Evolutionary conservation across 768 basidiomycete species (phyloP), one percentile per base, ranked within the genome.

Genomic region (Rhizopogon roseolus): DNA sequence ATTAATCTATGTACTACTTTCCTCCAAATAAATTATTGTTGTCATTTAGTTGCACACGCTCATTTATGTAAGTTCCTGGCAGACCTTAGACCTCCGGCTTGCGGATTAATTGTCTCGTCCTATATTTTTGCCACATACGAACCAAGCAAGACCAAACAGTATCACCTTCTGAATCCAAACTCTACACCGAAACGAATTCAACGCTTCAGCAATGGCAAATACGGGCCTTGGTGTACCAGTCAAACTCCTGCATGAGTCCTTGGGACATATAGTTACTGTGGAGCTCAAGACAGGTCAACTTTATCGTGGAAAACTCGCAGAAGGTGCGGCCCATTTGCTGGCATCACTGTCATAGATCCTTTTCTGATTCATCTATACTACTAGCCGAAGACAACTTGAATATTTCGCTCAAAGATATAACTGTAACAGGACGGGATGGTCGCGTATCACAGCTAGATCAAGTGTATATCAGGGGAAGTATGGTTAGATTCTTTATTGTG

Each of bases 381-480:
- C n/a, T 53, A 99, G 97, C 97, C 60, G 97, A 99, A 71, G 97
- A 99, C 67, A 97, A 97, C 62, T 78, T 98, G 41, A 98, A 98
- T 73, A 94, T 99, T 66, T 94, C 95, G 4, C 68, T 98, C 58
- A 92, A 84, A 70, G 93, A 98, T 59, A 97, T 98, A 64, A 98
- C 97, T 29, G 97, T 98, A 32, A 99, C 97, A 13, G 93, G 90
- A 51, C 85, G 97, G 50, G 97, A 99, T 78, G 97, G 97, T 25
- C 92, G 97, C 63, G 93, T 99, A 28, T 97, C 97, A 11, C 97
- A 99, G 69, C 80, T 99, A 49, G 97, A 98, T 75, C 96, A 98
- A 71, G 96, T 98, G 32, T 99, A 99, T 73, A 99, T 99, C 62
- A 81, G 97, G 62, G 97, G 97, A 54, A 95, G 93, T 69, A 97